Base-by-base conservation (phyloP, 305 asterid species). In the Fraxinus angustifolia region DNA sequence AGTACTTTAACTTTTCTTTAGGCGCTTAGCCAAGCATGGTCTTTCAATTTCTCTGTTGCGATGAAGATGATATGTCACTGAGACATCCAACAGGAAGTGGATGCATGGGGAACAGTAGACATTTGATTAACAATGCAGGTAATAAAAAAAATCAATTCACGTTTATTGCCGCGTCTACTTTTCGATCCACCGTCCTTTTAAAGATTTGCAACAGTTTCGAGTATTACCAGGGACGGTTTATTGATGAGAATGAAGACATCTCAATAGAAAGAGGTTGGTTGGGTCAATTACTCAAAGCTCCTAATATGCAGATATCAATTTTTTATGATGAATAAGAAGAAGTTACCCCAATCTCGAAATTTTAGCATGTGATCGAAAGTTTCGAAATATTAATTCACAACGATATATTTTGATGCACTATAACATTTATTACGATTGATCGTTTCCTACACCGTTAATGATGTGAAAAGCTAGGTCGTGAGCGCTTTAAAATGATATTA, bases 211-310 rank as follows among this genome's bases (percentile, higher is more conserved):
- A n/a, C 12, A 72, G 73, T 84, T 83, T 82, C 92, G 93, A 97
- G 98, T 60, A 95, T 93, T 82, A 93, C 97, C 8, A 91, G 94
- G 88, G 98, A 95, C 87, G 93, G 96, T 77, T 88, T 93, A 86
- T 86, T 95, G 91, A 95, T 93, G 99, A 92, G 96, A 90, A 92
- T 93, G 98, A 92, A 92, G 90, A 83, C 84, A 50, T 81, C 98
- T 78, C 99, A 95, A 56, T 95, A 97, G 99, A 92, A 92, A 84
- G 99, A 95, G 77, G 98, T 95, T 88, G 93, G 30, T 28, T 28
- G 30, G 93, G 99, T 90, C 67, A 77, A 72, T 80, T 84, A 75
- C 40, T 40, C 6, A 77, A 45, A 79, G 19, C 78, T 36, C 53
- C 75, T 6, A 21, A 65, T 68, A 5, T 76, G 75, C 11, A 42